Evolutionary conservation across 208 protist species (phyloP).

Genomic region (Leishmania tropica): DNA sequence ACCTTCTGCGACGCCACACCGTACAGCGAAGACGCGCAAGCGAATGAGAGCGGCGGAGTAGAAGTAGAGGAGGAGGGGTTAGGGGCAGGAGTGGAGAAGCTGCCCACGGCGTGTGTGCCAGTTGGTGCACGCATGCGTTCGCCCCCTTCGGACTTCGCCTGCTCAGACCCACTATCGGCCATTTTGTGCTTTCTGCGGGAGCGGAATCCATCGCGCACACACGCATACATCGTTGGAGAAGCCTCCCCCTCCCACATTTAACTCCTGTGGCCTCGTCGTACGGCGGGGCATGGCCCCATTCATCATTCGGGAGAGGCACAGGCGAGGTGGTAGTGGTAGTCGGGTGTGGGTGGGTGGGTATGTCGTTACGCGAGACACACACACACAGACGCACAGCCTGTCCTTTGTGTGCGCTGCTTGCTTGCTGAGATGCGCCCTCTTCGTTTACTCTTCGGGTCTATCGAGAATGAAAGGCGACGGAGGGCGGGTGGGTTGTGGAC

Average conservation of each 20-base stretch:
- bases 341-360: not conserved
- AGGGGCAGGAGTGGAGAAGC: not conserved
- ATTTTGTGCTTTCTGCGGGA: not conserved
- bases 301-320: not conserved
- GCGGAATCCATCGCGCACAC: not conserved
- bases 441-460: not conserved
- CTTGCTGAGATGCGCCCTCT: not conserved
- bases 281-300: not conserved
- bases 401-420: not conserved
- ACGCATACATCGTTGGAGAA: not conserved
- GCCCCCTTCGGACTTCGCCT: not conserved
- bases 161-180: not conserved
- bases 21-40: not conserved
- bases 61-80: not conserved
- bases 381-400: not conserved
- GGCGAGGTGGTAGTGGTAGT: not conserved
- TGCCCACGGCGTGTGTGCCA: not conserved
- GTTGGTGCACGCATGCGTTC: not conserved
- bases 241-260: not conserved
- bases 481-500: not conserved
- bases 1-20: not conserved
- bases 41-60: not conserved
- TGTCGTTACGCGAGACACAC: not conserved
- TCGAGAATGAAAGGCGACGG: not conserved
- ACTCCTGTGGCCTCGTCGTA: not conserved